Base-by-base conservation (phyloP, 2,329 filamentous ascomycete species). In the Nigrospora osmanthi region DNA sequence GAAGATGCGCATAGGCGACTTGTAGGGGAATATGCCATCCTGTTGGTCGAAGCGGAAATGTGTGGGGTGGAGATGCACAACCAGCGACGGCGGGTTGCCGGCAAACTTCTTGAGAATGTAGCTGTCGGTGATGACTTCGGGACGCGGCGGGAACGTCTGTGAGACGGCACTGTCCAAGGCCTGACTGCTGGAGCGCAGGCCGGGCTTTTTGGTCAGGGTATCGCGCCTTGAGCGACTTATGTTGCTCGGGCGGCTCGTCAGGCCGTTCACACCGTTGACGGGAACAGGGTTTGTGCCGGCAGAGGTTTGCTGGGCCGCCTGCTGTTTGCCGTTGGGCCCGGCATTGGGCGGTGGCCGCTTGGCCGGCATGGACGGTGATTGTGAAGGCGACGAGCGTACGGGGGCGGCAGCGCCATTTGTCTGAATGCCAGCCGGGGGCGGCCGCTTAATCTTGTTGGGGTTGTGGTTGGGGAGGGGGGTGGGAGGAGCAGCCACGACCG, bases 41-140 rank as follows among this genome's bases (percentile, higher is more conserved):
- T 96, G 91, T 56, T 89, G 82, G 55, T 97, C 91, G 67, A 98
- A 95, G 47, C 86, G 81, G 61, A 95, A 97, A 65, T 95, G 85
- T 5, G 79, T 89, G 11, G 82, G 76, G 60, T 96, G 83, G 31
- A 98, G 72, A 62, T 96, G 90, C 19, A 98, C 72, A 42, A 91
- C 81, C 19, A 98, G 72, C 4, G 91, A 97, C 0, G 93, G 90
- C 10, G 83, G 80, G 42, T 75, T 75, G 72, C 88, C 58, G 67
- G 74, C 73, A 65, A 85, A 89, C 66, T 90, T 95, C 55, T 79
- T 82, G n/a, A 97, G 72, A 40, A 97, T 89, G 56, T 93, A 87
- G 13, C 76, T 67, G 49, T 83, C 80, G 30, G 82, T 85, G 51
- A 55, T 44, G 46, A 49, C 44, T 54, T 78, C 77, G 30, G 78